phyloP scores from a whole-genome alignment of 108 stramenopile species.

The Stephanodiscus triporus region DNA sequence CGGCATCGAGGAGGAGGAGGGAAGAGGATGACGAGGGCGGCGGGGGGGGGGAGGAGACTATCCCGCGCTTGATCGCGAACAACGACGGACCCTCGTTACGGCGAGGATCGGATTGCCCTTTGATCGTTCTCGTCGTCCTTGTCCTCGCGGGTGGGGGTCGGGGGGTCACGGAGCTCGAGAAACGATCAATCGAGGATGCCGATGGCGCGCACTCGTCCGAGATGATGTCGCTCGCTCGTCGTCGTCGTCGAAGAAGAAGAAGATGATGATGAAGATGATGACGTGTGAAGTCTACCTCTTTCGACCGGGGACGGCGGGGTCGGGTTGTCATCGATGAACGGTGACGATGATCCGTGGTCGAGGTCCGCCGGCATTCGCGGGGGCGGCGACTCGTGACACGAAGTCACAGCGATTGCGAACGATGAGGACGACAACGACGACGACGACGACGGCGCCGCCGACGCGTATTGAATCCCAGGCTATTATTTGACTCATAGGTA shows the following conservation, averaged over 20 bases:
- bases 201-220: neutral
- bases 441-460: constrained; percentile 1
- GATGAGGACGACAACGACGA: neutral
- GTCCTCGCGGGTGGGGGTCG: no score
- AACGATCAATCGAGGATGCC: neutral
- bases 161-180: no score
- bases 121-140: no score
- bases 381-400: neutral
- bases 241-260: neutral
- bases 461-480: no score
- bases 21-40: no score
- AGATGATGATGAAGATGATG: neutral
- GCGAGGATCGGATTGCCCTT: no score
- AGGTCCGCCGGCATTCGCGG: neutral
- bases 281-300: neutral
- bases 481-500: no score
- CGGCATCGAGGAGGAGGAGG: no score
- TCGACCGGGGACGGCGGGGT: neutral
- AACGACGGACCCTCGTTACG: no score
- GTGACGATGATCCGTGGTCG: neutral
- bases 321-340: neutral
- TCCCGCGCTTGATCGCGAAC: no score
- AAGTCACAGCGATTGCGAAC: neutral
- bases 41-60: no score
- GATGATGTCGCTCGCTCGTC: neutral